A percentile compares a stretch with the other conserved stretches of the same genome.
Evolutionary conservation across 495 filamentous ascomycete genomes (phyloP).

Genomic region (Tuber magnatum): DNA sequence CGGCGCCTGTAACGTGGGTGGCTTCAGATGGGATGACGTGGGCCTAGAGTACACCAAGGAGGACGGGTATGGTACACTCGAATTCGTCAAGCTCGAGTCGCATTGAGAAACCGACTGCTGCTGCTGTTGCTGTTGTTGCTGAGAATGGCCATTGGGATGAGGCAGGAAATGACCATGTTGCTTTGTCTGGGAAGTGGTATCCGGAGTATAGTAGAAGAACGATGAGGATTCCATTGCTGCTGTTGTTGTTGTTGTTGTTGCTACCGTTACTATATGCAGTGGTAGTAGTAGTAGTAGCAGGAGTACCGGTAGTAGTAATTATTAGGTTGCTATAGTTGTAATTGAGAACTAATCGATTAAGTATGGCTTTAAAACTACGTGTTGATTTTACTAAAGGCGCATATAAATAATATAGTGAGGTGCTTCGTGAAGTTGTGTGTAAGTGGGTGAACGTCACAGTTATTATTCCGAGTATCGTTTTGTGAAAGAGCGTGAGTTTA

Average conservation of each 20-base stretch:
- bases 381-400: conserved; percentile 29
- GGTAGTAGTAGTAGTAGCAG: background rate
- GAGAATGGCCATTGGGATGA: conserved; percentile 54
- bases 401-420: background rate
- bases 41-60: conserved; percentile 69
- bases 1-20: conserved; percentile 52
- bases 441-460: conserved; percentile 22
- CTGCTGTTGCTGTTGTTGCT: conserved; percentile 41
- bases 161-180: conserved; percentile 78
- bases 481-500: conserved; percentile 36
- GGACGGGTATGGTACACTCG: conserved; percentile 50
- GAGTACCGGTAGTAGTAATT: background rate
- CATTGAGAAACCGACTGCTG: conserved; percentile 49
- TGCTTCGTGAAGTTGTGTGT: conserved; percentile 30
- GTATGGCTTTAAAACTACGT: conserved; percentile 33
- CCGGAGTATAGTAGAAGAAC: conserved; percentile 88
- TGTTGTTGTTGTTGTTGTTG: conserved; percentile 28
- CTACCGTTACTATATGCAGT: conserved; percentile 21
- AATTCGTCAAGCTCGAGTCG: conserved; percentile 42
- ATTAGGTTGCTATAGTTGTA: conserved; percentile 19
- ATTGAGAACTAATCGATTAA: conserved; percentile 34
- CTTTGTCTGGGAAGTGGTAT: conserved; percentile 63
- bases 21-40: conserved; percentile 55
- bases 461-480: conserved; percentile 38
- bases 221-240: conserved; percentile 61